Evolutionary conservation across 768 basidiomycete species (phyloP), one percentile per base, ranked within the genome.

Genomic region (Kwoniella dejecticola): DNA sequence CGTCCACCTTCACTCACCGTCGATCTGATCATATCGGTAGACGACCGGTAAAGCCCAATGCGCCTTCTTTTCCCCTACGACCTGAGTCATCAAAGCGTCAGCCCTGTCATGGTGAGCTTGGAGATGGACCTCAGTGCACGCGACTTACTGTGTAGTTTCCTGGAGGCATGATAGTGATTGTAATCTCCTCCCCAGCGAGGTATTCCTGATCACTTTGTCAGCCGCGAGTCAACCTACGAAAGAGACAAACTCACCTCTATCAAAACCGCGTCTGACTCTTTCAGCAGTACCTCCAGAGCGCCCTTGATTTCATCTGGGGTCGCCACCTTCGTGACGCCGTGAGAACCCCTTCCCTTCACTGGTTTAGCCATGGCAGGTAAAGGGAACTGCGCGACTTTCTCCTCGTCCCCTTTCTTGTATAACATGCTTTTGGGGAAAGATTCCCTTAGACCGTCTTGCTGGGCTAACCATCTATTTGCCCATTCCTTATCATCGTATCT

Each of bases 121-220:
- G 30, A n/a, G n/a, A n/a, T n/a, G n/a, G n/a, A n/a, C n/a, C n/a
- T n/a, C n/a, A n/a, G n/a, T n/a, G n/a, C n/a, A n/a, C n/a, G 15
- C 10, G 6, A 64, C 69, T 59, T 42, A 71, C 74, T 1, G 63
- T 52, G 50, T 68, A 77, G 2, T 68, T 52, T 3, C 76, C 76
- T 6, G 76, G 71, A 17, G 76, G 73, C 70, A 77, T 68, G 33
- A 77, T 64, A 0, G 76, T 67, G 13, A 75, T 60, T 2, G 76
- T 77, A 38, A 74, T 65, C 47, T 77, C 76, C 50, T 77, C 73
- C 3, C 68, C 73, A 3, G 24, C 48, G n/a, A 63, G 52, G 57
- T 68, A 76, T 57, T 71, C 68, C 67, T 73, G 30, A 17, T 53
- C 15, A 24, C 23, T 23, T 44, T 21, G 1, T 44, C 11, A 12